phyloP scores from a whole-genome alignment of 1,139 yeast genomes.

The Neolecta irregularis region DNA sequence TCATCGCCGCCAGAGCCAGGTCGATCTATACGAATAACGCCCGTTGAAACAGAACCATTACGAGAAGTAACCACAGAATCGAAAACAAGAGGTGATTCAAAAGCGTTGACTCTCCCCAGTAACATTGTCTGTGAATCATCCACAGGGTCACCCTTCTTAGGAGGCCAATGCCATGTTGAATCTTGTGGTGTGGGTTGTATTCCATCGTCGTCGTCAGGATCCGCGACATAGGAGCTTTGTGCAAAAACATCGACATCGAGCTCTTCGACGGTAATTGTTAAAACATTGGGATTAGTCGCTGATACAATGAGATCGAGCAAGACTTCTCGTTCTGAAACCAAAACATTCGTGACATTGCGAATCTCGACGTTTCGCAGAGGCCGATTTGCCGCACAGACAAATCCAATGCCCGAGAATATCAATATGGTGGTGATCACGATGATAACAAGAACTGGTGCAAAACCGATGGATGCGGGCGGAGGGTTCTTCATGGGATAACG shows the following conservation, averaged over 20 bases:
- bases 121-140: conserved; percentile 41
- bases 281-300: conserved; percentile 79
- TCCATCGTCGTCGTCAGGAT: conserved; percentile 13
- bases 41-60: conserved; percentile 31
- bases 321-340: conserved; percentile 73
- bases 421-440: conserved; percentile 22
- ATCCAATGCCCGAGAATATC: conserved; percentile 69
- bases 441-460: conserved; percentile 4
- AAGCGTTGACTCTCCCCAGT: conserved; percentile 48
- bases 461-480: too few species aligned
- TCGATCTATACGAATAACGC: conserved; percentile 53
- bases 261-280: conserved; percentile 46
- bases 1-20: conserved; percentile 58
- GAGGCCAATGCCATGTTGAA: conserved; percentile 16
- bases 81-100: conserved; percentile 63
- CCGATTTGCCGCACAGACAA: conserved; percentile 77
- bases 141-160: conserved; percentile 11
- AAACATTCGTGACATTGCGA: conserved; percentile 45
- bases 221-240: conserved; percentile 41
- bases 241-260: conserved; percentile 82
- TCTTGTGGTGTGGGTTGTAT: too few species aligned
- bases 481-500: background rate
- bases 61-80: conserved; percentile 56
- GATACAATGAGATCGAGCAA: conserved; percentile 62
- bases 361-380: conserved; percentile 58